Conservation (phyloP, 1,284 basidiomycete genomes). For the Fomitopsis betulina region DNA sequence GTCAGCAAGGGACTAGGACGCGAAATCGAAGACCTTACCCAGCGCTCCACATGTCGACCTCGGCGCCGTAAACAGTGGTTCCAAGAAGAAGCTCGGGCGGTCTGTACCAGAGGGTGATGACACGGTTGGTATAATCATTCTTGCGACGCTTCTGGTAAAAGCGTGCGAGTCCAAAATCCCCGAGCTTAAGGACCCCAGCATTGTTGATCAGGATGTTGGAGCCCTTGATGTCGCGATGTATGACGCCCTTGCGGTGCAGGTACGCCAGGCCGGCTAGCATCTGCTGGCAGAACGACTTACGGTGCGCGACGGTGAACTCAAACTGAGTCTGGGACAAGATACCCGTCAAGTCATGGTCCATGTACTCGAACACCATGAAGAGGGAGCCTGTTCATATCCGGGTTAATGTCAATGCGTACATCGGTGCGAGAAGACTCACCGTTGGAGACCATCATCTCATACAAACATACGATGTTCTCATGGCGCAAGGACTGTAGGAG, state of each 20-base stretch:
- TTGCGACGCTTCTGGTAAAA: constrained; percentile 89
- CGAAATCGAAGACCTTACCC: constrained; percentile 52
- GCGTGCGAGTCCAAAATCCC: constrained; percentile 96
- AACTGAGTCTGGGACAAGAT: constrained; percentile 90
- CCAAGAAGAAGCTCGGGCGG: constrained; percentile 95
- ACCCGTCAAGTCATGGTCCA: constrained; percentile 98
- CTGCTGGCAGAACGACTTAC: constrained; percentile 94
- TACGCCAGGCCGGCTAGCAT: constrained; percentile 93
- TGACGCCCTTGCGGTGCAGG: constrained; percentile 91
- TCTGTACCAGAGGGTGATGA: constrained; percentile 99
- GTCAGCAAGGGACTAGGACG: background rate
- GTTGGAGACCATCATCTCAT: constrained; percentile 98
- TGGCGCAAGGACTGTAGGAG: constrained; percentile 90
- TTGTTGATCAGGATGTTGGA: constrained; percentile 97
- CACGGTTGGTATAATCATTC: constrained; percentile 96
- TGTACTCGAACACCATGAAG: constrained; percentile 99
- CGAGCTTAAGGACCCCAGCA: constrained; percentile 90
- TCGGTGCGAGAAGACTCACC: constrained; percentile 44
- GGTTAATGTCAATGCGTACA: background rate
- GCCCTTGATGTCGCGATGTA: constrained; percentile 98
- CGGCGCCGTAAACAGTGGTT: constrained; percentile 94
- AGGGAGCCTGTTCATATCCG: constrained; percentile 65
- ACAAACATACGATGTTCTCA: constrained; percentile 83
- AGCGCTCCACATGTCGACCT: constrained; percentile 99
- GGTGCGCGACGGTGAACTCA: constrained; percentile 78